phyloP scores from a whole-genome alignment of 2,329 filamentous ascomycete genomes.

The Lachnellula hyalina region DNA sequence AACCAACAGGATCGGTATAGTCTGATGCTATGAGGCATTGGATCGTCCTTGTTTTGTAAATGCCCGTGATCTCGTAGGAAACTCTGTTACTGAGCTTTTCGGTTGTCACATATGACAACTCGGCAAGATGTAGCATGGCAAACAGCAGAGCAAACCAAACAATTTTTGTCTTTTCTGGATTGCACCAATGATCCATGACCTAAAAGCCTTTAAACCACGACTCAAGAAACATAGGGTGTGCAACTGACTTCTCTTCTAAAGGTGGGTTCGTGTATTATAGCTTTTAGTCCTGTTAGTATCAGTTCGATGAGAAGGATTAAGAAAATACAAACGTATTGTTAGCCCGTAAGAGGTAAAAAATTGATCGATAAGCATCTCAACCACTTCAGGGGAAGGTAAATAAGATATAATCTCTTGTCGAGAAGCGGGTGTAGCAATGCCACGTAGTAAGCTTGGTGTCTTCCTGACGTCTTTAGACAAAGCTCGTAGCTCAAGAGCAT shows the following conservation, averaged over 20 bases:
- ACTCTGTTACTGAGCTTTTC: no score
- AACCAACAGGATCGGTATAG: conserved; percentile 9
- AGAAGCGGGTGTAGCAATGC: background rate
- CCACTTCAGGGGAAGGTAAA: conserved; percentile 1
- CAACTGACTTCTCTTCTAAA: conserved; percentile 11
- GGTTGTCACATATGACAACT: conserved; percentile 5
- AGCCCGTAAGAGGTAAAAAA: conserved; percentile 1
- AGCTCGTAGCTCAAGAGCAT: background rate
- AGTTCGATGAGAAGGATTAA: no score
- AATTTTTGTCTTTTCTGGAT: conserved; percentile 6
- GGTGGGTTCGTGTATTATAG: conserved; percentile 11
- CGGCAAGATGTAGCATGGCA: conserved; percentile 9
- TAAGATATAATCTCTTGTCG: conserved; percentile 9
- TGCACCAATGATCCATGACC: conserved; percentile 11
- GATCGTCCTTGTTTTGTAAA: conserved; percentile 8
- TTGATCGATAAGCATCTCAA: conserved; percentile 9
- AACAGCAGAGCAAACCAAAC: conserved; percentile 14
- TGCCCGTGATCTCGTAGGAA: no score
- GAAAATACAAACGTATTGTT: no score
- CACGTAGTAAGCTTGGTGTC: conserved; percentile 7
- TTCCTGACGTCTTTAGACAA: background rate
- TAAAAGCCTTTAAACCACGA: background rate
- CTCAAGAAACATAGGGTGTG: background rate
- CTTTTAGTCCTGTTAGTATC: background rate
- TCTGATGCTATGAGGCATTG: conserved; percentile 10